Evolutionary conservation across 2,329 filamentous ascomycete genomes (phyloP), one percentile per base, ranked within the genome.

Genomic region (Neophaeococcomyces mojaviensis): DNA sequence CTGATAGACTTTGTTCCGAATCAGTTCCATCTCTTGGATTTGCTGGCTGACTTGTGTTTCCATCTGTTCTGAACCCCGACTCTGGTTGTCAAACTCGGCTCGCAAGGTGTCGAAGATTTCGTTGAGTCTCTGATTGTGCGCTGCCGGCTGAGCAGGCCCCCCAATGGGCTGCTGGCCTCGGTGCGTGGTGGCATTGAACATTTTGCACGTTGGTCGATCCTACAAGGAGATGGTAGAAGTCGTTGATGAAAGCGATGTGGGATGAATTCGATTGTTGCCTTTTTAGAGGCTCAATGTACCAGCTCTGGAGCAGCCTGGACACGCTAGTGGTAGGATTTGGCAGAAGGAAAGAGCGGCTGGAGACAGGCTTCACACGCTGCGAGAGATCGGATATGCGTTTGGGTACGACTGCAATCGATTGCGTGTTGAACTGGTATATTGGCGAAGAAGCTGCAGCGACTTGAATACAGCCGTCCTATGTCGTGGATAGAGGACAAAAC

Each of bases 1-100:
- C 58, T 86, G 80, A 61, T 88, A 96, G 49, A 98, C 87, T 68
- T 95, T 96, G 63, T 89, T 84, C 53, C 89, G 78, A 40, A 98
- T 88, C 61, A 95, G 78, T 64, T 95, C 87, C 77, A 97, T 92
- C 69, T 98, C 92, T 61, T 90, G 84, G 54, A 96, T 84, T 65
- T 98, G 92, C 40, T 82, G 79, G 48, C 86, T 82, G 62, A 97
- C 92, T 96, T 94, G 88, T 65, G 90, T 86, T 64, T 98, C 90
- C 64, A 88, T 94, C 58, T 88, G 86, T 64, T 87, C 87, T 55
- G 81, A 85, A 58, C 86, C 81, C 55, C 86, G 81, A 58, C 83
- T 77, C 66, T 94, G 86, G 50, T 76, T 82, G 56, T 97, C 90
- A 58, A 96, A 97, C 68, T 98, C 92, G 61, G 80, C 77, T 62